phyloP scores from a whole-genome alignment of 768 basidiomycete genomes.

The Phaeotremella fagi region DNA sequence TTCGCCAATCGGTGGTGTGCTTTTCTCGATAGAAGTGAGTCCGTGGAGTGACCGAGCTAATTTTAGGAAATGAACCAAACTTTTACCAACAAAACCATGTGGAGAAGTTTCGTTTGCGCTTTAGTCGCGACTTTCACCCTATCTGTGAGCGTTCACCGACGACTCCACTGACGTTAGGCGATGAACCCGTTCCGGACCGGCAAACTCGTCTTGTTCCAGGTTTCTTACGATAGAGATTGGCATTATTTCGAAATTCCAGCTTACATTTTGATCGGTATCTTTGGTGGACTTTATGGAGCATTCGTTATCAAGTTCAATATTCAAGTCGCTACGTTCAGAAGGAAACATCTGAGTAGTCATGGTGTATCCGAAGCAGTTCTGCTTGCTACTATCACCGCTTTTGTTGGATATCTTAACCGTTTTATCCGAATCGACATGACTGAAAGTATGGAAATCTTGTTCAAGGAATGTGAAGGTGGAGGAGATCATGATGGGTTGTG shows the following conservation, averaged over 20 bases:
- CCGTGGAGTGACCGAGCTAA: neutral
- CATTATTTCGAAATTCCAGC: slow-evolving; percentile 98
- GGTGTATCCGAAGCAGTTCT: slow-evolving; percentile 84
- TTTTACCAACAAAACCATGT: slow-evolving; percentile 97
- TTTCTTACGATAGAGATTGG: slow-evolving; percentile 96
- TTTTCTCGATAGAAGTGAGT: slow-evolving; percentile 93
- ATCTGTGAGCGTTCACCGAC: slow-evolving; percentile 59
- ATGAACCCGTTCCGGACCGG: slow-evolving; percentile 99
- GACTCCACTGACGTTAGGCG: slow-evolving; percentile 54
- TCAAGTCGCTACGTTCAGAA: slow-evolving; percentile 87
- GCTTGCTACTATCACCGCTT: slow-evolving; percentile 79
- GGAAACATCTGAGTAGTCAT: slow-evolving; percentile 77
- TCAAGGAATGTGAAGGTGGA: slow-evolving; percentile 91
- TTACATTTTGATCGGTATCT: slow-evolving; percentile 89
- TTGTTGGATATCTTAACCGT: slow-evolving; percentile 88
- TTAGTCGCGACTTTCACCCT: slow-evolving; percentile 93
- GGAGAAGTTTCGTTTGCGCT: slow-evolving; percentile 96
- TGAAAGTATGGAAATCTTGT: slow-evolving; percentile 87
- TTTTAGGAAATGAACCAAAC: slow-evolving; percentile 93
- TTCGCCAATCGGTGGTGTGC: slow-evolving; percentile 92
- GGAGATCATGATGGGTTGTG: slow-evolving; percentile 86
- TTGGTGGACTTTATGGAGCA: slow-evolving; percentile 95
- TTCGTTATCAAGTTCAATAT: slow-evolving; percentile 96
- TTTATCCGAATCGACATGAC: slow-evolving; percentile 98
- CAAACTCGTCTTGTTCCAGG: slow-evolving; percentile 95